phyloP scores from a whole-genome alignment of 768 basidiomycete genomes.

The Phylloporus sp. region DNA sequence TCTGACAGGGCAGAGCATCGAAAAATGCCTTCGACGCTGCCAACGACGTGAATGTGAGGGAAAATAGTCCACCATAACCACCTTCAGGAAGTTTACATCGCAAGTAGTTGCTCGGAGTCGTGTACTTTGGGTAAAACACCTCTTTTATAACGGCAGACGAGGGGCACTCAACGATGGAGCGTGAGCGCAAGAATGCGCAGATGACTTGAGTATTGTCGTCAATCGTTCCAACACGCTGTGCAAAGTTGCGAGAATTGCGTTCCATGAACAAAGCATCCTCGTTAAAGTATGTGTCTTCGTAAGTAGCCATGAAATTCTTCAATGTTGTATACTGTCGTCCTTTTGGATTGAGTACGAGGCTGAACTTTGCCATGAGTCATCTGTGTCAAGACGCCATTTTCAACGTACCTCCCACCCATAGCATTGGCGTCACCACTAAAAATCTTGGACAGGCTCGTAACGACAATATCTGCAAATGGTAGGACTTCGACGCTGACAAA shows the following conservation, averaged over 20 bases:
- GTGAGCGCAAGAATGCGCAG: slow-evolving; percentile 70
- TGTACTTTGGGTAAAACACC: slow-evolving; percentile 88
- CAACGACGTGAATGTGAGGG: slow-evolving; percentile 70
- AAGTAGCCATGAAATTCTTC: slow-evolving; percentile 55
- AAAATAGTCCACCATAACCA: slow-evolving; percentile 85
- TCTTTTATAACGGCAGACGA: slow-evolving; percentile 57
- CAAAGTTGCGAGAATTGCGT: slow-evolving; percentile 94
- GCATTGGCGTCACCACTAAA: slow-evolving; percentile 94
- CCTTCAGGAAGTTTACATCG: slow-evolving; percentile 51
- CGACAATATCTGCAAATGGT: slow-evolving; percentile 83
- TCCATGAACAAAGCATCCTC: slow-evolving; percentile 97
- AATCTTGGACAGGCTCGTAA: slow-evolving; percentile 88
- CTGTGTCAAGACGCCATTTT: not conserved
- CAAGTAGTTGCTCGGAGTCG: slow-evolving; percentile 66
- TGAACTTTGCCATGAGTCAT: slow-evolving; percentile 28
- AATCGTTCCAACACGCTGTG: slow-evolving; percentile 64
- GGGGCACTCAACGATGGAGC: slow-evolving; percentile 41
- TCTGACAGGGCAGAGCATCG: slow-evolving; percentile 74
- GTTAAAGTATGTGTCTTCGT: slow-evolving; percentile 83
- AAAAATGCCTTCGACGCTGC: slow-evolving; percentile 76
- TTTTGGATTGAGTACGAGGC: slow-evolving; percentile 83
- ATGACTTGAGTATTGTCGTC: slow-evolving; percentile 79
- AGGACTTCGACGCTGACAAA: slow-evolving; percentile 90
- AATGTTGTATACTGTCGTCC: slow-evolving; percentile 63
- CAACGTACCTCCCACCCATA: slow-evolving; percentile 90